These are phyloP conservation scores for Adiantum capillusveneris DNA, from an alignment of 75 land plant species.

Conservation along the genomic window DNA sequence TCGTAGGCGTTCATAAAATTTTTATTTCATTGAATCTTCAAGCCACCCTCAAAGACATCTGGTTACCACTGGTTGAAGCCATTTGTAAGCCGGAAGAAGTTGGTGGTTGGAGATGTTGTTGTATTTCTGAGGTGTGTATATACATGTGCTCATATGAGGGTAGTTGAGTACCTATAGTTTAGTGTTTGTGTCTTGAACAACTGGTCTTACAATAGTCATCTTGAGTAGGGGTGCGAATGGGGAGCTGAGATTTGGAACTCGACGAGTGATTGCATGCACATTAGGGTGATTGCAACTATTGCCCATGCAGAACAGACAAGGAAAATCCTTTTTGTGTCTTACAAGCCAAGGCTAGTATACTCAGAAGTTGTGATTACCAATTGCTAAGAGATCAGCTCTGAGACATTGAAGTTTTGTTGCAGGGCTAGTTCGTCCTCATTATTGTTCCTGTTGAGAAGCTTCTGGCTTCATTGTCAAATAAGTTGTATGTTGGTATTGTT, in stretches of 20 bases:
- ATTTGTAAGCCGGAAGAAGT: conserved; percentile 17
- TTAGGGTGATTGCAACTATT: conserved; percentile 65
- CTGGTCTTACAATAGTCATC: no score
- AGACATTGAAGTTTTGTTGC: conserved; percentile 13
- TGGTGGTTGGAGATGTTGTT: conserved; percentile 17
- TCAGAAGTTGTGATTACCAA: no score
- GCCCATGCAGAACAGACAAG: conserved; percentile 48
- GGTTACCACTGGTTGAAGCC: conserved; percentile 17
- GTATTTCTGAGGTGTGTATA: conserved; percentile 12
- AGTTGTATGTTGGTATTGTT: conserved; percentile 46
- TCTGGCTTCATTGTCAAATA: conserved; percentile 33
- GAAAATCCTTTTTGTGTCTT: conserved; percentile 47
- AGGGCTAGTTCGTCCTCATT: conserved; percentile 74
- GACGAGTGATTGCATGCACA: conserved; percentile 72
- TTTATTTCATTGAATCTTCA: conserved; percentile 1
- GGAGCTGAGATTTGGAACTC: conserved; percentile 67
- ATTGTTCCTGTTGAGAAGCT: conserved; percentile 60
- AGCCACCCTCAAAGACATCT: conserved; percentile 18
- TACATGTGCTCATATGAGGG: neutral
- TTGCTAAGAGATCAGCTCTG: neutral
- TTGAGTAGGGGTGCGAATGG: conserved; percentile 63
- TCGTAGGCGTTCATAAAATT: no score
- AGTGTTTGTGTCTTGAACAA: no score
- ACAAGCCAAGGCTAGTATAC: conserved; percentile 46
- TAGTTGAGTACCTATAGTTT: no score